Conservation (phyloP, 2,329 filamentous ascomycete genomes). For the Coniella lustricola region DNA sequence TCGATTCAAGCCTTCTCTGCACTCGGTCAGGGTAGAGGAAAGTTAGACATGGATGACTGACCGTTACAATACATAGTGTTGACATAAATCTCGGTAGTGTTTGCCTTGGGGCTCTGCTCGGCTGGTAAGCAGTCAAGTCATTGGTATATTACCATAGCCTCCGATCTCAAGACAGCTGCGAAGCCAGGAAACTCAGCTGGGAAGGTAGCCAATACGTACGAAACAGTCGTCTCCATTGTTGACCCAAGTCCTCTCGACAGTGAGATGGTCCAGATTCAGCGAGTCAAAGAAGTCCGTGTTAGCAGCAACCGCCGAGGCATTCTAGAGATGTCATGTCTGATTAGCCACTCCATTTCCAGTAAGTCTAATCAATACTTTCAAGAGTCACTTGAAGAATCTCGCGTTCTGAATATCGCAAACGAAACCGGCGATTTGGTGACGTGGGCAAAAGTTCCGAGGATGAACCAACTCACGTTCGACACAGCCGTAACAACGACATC, state of each 20-base stretch:
- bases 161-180: no score
- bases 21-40: no score
- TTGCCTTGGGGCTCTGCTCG: constrained; percentile 45
- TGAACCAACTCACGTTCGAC: constrained; percentile 31
- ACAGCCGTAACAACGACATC: constrained; percentile 47
- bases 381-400: no score
- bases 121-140: no score
- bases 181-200: no score
- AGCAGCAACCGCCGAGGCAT: constrained; percentile 39
- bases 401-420: no score
- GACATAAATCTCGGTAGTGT: constrained; percentile 50
- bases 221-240: constrained; percentile 56
- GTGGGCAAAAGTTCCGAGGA: no score
- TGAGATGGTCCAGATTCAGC: constrained; percentile 47
- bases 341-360: no score
- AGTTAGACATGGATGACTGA: neutral
- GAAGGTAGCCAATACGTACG: constrained; percentile 4
- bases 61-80: constrained; percentile 56
- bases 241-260: constrained; percentile 41
- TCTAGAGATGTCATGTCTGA: no score
- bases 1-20: no score
- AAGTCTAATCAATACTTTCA: no score
- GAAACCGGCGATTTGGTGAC: no score
- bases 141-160: neutral
- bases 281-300: constrained; percentile 60